A percentile compares a stretch with the other conserved stretches of the same genome.
Evolutionary conservation across 2,329 filamentous ascomycete species (phyloP).

Genomic region (Celoporthe dispersa): DNA sequence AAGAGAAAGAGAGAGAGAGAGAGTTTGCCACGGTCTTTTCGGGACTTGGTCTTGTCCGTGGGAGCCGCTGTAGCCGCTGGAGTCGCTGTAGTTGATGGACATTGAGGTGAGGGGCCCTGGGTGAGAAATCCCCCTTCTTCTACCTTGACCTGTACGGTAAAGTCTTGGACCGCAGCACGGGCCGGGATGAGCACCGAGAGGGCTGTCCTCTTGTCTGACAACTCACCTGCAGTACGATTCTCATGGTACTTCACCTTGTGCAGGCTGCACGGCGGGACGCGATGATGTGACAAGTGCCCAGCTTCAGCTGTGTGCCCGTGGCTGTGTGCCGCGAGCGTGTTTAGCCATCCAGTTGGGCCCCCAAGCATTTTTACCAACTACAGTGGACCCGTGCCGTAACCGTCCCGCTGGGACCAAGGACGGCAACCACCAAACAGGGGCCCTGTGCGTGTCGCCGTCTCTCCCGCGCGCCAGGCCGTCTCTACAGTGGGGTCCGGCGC

Average conservation of each 20-base stretch:
- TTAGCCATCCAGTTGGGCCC: background rate
- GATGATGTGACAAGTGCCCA: too few relatives aligned
- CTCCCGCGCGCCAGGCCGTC: background rate
- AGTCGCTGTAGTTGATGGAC: background rate
- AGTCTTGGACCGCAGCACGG: background rate
- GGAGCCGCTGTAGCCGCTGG: background rate
- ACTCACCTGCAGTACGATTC: background rate
- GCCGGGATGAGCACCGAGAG: background rate
- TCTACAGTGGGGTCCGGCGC: background rate
- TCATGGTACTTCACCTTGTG: too few relatives aligned
- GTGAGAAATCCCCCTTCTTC: background rate
- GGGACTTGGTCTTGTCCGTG: background rate
- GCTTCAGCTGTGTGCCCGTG: too few relatives aligned
- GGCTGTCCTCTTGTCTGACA: background rate
- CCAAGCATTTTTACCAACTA: background rate
- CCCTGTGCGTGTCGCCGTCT: background rate
- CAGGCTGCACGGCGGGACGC: too few relatives aligned
- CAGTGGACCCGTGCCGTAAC: conserved; percentile 12
- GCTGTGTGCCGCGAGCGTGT: background rate
- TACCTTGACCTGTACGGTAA: background rate
- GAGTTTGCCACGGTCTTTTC: background rate
- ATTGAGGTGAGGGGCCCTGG: background rate
- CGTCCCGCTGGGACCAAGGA: conserved; percentile 19
- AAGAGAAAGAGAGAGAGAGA: background rate
- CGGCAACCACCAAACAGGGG: background rate